Evolutionary conservation across 306 rosid genomes (phyloP), one percentile per base, ranked within the genome.

Genomic region (Oxytropis ochrocephala): DNA sequence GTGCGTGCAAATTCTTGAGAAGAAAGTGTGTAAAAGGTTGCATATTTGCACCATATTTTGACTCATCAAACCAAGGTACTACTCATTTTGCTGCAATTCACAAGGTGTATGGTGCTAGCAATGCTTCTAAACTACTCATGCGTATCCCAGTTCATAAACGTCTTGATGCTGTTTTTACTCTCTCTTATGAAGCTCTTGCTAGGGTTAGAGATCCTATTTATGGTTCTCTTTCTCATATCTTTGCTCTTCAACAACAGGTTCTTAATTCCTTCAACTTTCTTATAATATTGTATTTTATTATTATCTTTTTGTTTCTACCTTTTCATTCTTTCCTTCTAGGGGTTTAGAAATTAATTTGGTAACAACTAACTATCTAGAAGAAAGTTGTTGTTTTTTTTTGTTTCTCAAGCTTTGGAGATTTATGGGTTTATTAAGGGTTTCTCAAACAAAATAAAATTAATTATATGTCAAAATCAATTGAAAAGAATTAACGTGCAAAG

Each of bases 21-120:
- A 52, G 96, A 11, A 92, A 89, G 76, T 92, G 98, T 78, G 85
- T 89, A 33, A 87, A 75, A 69, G 91, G 96, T 0, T 93, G 98
- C 81, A 80, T 93, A 16, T 93, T 93, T 73, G 91, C 98, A 17
- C 96, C 98, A 0, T 93, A 90, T 52, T 93, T 93, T 77, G 90
- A 90, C 81, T 81, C 96, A 0, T 24, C 29, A 24, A 96, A 86
- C 1, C 90, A 85, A 82, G 98, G 98, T 7, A 74, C 98, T 0
- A 85, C 87, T 18, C 90, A 93, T 65, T 93, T 93, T 64, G 98
- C 98, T 0, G 98, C 98, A 0, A 96, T 93, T 16, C 98, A 93
- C 43, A 93, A 86, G 78, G 96, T 93, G 61, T 93, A 90, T 58
- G 98, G 98, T n/a, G 98, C 98, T 5, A 93, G 98, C 80, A 93